Evolutionary conservation across 2,329 filamentous ascomycete genomes (phyloP).

Genomic region (Triangularia verruculosa): DNA sequence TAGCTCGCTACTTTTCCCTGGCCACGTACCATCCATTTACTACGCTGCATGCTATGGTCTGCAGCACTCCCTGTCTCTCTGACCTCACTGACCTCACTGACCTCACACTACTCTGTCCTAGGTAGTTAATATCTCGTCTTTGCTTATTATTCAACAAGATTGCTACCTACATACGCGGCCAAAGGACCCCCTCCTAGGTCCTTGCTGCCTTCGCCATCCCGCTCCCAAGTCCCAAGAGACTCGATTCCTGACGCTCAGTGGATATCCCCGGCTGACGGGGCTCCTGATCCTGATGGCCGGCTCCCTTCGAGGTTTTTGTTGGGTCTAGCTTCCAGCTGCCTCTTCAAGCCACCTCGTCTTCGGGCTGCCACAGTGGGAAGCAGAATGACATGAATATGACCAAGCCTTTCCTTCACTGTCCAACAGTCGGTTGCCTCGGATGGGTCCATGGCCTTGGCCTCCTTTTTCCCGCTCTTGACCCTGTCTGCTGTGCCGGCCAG

Average conservation of each 20-base stretch:
- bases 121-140: constrained; percentile 13
- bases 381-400: constrained; percentile 32
- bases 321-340: constrained; percentile 21
- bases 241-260: constrained; percentile 18
- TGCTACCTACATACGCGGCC: constrained; percentile 15
- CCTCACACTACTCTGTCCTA: constrained; percentile 1
- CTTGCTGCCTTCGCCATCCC: constrained; percentile 10
- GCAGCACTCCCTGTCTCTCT: constrained; percentile 20
- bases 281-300: neutral
- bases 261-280: constrained; percentile 23
- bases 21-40: constrained; percentile 27
- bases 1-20: constrained; percentile 26
- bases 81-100: constrained; percentile 27
- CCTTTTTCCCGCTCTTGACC: constrained; percentile 27
- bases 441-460: constrained; percentile 18
- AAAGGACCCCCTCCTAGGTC: constrained; percentile 24
- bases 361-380: constrained; percentile 5
- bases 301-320: constrained; percentile 3
- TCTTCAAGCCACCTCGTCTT: constrained; percentile 17
- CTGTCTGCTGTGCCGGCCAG: constrained; percentile 25
- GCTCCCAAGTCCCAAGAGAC: constrained; percentile 14
- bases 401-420: constrained; percentile 25
- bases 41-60: constrained; percentile 13
- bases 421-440: constrained; percentile 20
- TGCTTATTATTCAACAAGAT: constrained; percentile 17